A percentile compares a stretch with the other conserved stretches of the same genome.
Conservation (phyloP, 768 basidiomycete genomes). For the Pleurotus citrinopileatus region DNA sequence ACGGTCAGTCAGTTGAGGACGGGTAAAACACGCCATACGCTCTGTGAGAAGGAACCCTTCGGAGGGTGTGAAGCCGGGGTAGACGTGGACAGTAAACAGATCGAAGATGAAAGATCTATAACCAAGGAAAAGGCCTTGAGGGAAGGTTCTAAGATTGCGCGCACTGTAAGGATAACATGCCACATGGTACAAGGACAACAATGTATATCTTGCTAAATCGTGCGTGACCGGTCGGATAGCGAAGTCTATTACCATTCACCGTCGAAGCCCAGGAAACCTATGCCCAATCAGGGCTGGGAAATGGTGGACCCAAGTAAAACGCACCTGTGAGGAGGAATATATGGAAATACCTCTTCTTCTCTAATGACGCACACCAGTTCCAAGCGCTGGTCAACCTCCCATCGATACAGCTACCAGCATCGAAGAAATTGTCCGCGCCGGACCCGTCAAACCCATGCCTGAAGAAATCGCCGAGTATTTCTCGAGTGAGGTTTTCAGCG, state of each 20-base stretch:
- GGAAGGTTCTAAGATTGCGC: too few species aligned
- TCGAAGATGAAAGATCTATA: too few species aligned
- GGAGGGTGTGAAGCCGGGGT: too few species aligned
- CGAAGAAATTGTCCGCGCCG: conserved; percentile 89
- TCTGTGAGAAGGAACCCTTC: too few species aligned
- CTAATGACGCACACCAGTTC: conserved; percentile 86
- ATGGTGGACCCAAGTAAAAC: conserved; percentile 23
- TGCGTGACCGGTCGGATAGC: neutral
- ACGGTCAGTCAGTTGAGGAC: too few species aligned
- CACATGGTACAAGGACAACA: neutral
- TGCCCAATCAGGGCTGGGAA: neutral
- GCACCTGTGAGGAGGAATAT: conserved; percentile 74
- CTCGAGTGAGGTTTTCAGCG: conserved; percentile 59
- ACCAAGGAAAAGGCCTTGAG: too few species aligned
- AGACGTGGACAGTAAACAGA: too few species aligned
- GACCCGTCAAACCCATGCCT: conserved; percentile 87
- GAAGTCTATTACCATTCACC: conserved; percentile 77
- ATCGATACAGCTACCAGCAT: conserved; percentile 84
- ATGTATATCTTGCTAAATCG: neutral
- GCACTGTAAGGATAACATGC: neutral
- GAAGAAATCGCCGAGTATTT: conserved; percentile 83
- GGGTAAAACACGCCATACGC: too few species aligned
- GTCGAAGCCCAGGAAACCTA: conserved; percentile 84
- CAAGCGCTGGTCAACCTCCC: conserved; percentile 86
- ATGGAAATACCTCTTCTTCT: conserved; percentile 85